phyloP scores from a whole-genome alignment of 2,329 filamentous ascomycete genomes.

The Pseudogymnoascus sp. region DNA sequence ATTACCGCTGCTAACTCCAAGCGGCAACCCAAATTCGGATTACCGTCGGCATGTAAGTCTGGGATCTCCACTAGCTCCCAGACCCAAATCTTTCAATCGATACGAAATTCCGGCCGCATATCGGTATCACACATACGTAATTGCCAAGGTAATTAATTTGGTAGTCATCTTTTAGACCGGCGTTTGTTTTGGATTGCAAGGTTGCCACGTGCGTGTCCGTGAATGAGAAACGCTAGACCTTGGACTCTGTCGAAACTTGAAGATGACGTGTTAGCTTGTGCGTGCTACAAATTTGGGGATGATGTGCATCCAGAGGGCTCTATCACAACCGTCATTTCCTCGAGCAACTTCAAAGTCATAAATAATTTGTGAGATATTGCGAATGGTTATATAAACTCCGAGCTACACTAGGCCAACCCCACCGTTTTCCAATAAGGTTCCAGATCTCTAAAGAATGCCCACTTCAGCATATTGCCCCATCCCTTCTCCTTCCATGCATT shows the following conservation, averaged over 20 bases:
- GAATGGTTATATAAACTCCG: background rate
- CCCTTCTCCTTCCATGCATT: constrained; percentile 37
- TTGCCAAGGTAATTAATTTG: background rate
- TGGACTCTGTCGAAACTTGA: background rate
- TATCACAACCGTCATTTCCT: background rate
- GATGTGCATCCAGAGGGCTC: background rate
- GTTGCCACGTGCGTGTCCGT: background rate
- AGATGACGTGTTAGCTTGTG: background rate
- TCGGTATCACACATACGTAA: background rate
- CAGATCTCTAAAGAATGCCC: constrained; percentile 41
- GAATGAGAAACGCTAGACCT: background rate
- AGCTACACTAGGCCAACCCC: background rate
- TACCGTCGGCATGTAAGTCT: background rate
- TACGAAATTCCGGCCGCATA: background rate
- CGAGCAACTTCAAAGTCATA: background rate
- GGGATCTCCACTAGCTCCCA: background rate
- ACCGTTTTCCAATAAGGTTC: constrained; percentile 5
- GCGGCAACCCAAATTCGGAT: background rate
- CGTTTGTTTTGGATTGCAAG: background rate
- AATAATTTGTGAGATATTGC: background rate
- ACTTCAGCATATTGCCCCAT: constrained; percentile 34
- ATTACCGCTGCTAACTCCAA: background rate
- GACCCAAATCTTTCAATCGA: background rate
- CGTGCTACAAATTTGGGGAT: background rate
- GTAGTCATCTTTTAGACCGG: background rate